Conservation (phyloP, 139 green algal species). For the Helicosporidium sp. region DNA sequence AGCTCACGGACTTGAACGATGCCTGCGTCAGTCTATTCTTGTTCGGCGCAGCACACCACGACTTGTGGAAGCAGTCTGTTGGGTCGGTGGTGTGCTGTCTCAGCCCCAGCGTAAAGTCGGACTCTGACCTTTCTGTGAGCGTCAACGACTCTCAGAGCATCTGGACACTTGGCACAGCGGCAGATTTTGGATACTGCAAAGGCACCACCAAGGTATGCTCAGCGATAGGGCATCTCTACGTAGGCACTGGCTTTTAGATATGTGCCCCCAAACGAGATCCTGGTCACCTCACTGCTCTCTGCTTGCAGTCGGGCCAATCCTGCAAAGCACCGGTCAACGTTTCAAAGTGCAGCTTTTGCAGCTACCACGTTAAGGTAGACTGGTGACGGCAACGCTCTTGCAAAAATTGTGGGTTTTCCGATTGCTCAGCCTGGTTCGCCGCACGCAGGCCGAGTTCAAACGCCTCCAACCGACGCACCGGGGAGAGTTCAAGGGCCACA, state of each 20-base stretch:
- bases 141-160: constrained; percentile 10
- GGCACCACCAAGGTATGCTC: constrained; percentile 19
- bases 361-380: constrained; percentile 21
- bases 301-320: constrained; percentile 16
- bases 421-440: background rate
- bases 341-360: constrained; percentile 22
- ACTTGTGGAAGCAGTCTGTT: constrained; percentile 8
- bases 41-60: constrained; percentile 20
- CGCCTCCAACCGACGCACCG: constrained; percentile 5
- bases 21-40: constrained; percentile 17
- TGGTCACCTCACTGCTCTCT: too few relatives aligned
- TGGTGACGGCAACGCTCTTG: too few relatives aligned
- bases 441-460: constrained; percentile 12
- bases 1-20: constrained; percentile 25
- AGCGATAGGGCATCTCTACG: too few relatives aligned
- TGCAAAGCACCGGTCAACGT: constrained; percentile 29
- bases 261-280: too few relatives aligned
- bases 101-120: constrained; percentile 4
- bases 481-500: constrained; percentile 12
- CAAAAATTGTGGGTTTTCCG: too few relatives aligned
- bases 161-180: constrained; percentile 17
- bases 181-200: constrained; percentile 29
- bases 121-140: constrained; percentile 12
- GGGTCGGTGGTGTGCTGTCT: constrained; percentile 21
- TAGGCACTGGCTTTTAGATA: too few relatives aligned